Evolutionary conservation across 2,329 filamentous ascomycete genomes (phyloP).

Genomic region (Escovopsis weberi): DNA sequence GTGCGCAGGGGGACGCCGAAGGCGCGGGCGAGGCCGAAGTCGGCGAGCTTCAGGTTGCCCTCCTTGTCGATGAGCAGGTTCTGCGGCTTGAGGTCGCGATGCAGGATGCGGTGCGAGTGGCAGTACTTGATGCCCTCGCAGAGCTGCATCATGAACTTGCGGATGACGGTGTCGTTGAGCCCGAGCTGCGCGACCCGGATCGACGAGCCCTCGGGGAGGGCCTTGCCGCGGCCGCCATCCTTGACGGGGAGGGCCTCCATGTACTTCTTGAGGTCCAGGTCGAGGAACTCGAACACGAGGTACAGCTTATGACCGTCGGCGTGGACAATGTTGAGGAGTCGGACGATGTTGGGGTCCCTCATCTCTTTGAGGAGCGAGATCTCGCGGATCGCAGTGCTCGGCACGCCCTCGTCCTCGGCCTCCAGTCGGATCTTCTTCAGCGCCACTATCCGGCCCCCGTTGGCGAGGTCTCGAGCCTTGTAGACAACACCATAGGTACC

Average conservation of each 20-base stretch:
- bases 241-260: constrained; percentile 81
- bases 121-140: constrained; percentile 77
- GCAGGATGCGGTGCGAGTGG: constrained; percentile 74
- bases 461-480: constrained; percentile 76
- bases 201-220: constrained; percentile 63
- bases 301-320: constrained; percentile 92
- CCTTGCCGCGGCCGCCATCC: constrained; percentile 74
- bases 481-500: constrained; percentile 93
- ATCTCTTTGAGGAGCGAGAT: constrained; percentile 92
- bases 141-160: constrained; percentile 85
- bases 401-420: constrained; percentile 87
- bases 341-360: constrained; percentile 81
- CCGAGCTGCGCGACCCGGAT: constrained; percentile 51
- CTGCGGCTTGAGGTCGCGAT: constrained; percentile 82
- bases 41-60: constrained; percentile 78
- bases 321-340: constrained; percentile 82
- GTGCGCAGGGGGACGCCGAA: constrained; percentile 85
- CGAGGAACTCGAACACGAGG: constrained; percentile 83
- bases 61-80: constrained; percentile 77
- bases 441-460: constrained; percentile 73
- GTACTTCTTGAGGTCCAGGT: constrained; percentile 87
- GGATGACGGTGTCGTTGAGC: constrained; percentile 66
- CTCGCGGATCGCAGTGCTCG: constrained; percentile 84
- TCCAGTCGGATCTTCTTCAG: constrained; percentile 93
- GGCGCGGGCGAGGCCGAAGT: constrained; percentile 79